phyloP scores from a whole-genome alignment of 345 rosid species.

The Acer campestre region DNA sequence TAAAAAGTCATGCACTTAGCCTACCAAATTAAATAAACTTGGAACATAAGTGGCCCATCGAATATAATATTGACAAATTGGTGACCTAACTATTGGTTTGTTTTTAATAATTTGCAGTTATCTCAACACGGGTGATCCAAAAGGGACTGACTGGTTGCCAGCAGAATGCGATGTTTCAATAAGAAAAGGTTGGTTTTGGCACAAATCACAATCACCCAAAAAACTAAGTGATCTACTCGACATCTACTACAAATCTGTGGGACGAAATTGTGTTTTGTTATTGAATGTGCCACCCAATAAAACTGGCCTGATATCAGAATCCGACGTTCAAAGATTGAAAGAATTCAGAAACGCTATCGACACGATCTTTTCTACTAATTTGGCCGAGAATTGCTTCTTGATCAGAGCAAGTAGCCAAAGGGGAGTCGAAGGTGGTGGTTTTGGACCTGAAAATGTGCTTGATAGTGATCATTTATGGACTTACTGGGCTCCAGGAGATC shows the following conservation, averaged over 20 bases:
- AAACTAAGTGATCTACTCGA: conserved; percentile 48
- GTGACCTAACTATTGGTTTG: background rate
- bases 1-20: background rate
- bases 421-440: conserved; percentile 52
- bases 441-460: conserved; percentile 61
- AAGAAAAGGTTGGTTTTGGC: conserved; percentile 77
- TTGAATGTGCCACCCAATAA: conserved; percentile 73
- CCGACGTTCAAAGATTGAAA: conserved; percentile 43
- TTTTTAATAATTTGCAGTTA: conserved; percentile 41
- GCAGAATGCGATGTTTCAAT: conserved; percentile 76
- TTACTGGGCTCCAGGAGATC: conserved; percentile 58
- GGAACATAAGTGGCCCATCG: background rate
- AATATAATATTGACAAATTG: background rate
- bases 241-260: conserved; percentile 70
- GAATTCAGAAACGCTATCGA: conserved; percentile 51
- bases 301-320: conserved; percentile 59
- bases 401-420: conserved; percentile 53
- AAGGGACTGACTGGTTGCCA: conserved; percentile 64
- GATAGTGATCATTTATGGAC: conserved; percentile 68
- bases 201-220: conserved; percentile 57
- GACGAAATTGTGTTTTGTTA: conserved; percentile 60
- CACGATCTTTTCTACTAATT: conserved; percentile 48
- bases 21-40: too few relatives aligned
- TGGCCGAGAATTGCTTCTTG: conserved; percentile 41
- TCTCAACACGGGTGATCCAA: conserved; percentile 58